A percentile compares a stretch with the other conserved stretches of the same genome.
These are phyloP conservation scores for Dillenia turbinata DNA, from an alignment of 164 flowering plant species.

Conservation along the genomic window DNA sequence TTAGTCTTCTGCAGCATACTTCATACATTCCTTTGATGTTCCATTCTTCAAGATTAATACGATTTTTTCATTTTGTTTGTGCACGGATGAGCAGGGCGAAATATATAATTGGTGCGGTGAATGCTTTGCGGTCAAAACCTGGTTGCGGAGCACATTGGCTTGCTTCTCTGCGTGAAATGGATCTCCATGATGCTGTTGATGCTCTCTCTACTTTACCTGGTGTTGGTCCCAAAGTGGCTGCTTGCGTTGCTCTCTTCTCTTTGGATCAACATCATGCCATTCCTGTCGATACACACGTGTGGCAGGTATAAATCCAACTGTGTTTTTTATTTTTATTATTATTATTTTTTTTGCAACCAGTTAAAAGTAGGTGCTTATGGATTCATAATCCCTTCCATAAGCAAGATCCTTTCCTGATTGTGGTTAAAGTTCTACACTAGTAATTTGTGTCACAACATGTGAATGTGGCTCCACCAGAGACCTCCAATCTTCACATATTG, in stretches of 20 bases:
- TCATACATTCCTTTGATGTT: too few species aligned
- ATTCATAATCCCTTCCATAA: too few species aligned
- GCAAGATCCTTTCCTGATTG: too few species aligned
- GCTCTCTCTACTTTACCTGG: constrained; percentile 83
- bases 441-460: too few species aligned
- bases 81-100: constrained; percentile 58
- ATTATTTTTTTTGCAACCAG: too few species aligned
- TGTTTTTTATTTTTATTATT: constrained; percentile 4
- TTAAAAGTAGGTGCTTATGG: too few species aligned
- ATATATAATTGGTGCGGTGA: constrained; percentile 62
- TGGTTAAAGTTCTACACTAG: too few species aligned
- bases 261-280: constrained; percentile 92
- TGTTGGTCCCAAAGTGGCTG: constrained; percentile 95
- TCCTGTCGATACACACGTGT: constrained; percentile 96
- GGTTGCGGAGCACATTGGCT: constrained; percentile 89
- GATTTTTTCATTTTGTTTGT: background rate
- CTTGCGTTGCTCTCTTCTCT: constrained; percentile 92
- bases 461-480: too few species aligned
- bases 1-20: too few species aligned
- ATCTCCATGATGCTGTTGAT: constrained; percentile 55
- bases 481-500: too few species aligned
- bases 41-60: background rate
- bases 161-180: constrained; percentile 66
- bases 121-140: constrained; percentile 63
- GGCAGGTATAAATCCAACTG: constrained; percentile 51